These are phyloP conservation scores for Anethum foeniculum DNA, from an alignment of 140 eudicot species.

Conservation along the genomic window DNA sequence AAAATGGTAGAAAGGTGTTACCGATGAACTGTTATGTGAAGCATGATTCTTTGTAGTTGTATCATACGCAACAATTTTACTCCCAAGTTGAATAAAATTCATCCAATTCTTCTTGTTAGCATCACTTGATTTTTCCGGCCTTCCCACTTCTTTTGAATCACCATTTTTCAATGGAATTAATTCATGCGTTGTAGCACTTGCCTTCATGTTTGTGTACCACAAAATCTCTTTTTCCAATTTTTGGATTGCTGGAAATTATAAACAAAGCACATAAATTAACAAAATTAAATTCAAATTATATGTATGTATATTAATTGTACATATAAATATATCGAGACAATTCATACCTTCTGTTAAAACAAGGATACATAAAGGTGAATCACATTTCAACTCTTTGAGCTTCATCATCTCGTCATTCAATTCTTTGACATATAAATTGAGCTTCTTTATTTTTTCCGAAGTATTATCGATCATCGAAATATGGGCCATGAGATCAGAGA, in stretches of 20 bases:
- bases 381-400: constrained; percentile 5
- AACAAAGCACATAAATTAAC: neutral
- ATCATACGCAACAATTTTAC: neutral
- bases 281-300: neutral
- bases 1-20: neutral
- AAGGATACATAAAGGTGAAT: constrained; percentile 5
- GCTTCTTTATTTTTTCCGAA: constrained; percentile 2
- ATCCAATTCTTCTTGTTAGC: neutral
- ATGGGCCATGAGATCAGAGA: neutral
- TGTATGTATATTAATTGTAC: neutral
- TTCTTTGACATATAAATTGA: constrained; percentile 1
- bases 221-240: neutral
- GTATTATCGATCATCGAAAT: neutral
- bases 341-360: neutral
- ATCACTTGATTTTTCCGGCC: neutral
- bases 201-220: neutral
- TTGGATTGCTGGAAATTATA: neutral
- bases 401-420: constrained; percentile 8
- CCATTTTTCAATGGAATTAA: neutral
- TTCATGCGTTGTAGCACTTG: neutral
- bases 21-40: neutral
- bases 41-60: neutral
- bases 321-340: neutral
- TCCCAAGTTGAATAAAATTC: neutral
- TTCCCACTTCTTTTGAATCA: neutral